A percentile compares a stretch with the other conserved stretches of the same genome.
phyloP scores from a whole-genome alignment of 2,329 filamentous ascomycete genomes.

The Botrytis sinoallii region DNA sequence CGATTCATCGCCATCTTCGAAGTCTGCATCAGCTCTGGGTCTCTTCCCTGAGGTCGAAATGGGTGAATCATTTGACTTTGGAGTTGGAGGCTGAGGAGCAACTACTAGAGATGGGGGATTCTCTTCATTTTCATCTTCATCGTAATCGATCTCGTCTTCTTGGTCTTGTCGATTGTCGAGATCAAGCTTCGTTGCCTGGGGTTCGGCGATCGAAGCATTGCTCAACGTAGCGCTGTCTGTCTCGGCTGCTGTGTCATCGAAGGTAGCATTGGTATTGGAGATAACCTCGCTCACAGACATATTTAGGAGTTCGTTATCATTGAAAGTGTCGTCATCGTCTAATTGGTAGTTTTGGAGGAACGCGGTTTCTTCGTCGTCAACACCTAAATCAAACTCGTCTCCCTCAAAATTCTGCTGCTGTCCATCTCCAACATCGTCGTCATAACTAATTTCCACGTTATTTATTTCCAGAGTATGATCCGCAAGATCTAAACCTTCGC shows the following conservation, averaged over 20 bases:
- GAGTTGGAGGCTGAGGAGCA: conserved; percentile 9
- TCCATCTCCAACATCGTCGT: not conserved
- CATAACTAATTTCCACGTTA: conserved; percentile 13
- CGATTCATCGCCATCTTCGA: conserved; percentile 24
- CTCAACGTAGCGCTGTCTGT: conserved; percentile 39
- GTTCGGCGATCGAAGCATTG: conserved; percentile 15
- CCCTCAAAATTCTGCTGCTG: not conserved
- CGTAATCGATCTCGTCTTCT: conserved; percentile 36
- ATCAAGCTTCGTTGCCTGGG: conserved; percentile 34
- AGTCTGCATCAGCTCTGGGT: conserved; percentile 31
- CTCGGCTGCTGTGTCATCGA: conserved; percentile 26
- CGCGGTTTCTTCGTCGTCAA: conserved; percentile 20
- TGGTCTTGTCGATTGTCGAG: conserved; percentile 29
- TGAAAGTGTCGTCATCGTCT: not conserved
- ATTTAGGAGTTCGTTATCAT: not conserved
- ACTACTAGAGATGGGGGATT: not conserved
- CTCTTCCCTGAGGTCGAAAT: conserved; percentile 32
- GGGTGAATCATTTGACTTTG: conserved; percentile 18
- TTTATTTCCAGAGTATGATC: not conserved
- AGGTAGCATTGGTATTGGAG: not conserved
- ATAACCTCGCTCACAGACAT: conserved; percentile 2
- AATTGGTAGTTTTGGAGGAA: conserved; percentile 1
- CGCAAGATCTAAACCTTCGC: conserved; percentile 2
- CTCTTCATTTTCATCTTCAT: conserved; percentile 31
- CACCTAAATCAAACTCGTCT: conserved; percentile 20